These are phyloP conservation scores for Agastache rugosa DNA, from an alignment of 257 asterid genomes.

Conservation along the genomic window DNA sequence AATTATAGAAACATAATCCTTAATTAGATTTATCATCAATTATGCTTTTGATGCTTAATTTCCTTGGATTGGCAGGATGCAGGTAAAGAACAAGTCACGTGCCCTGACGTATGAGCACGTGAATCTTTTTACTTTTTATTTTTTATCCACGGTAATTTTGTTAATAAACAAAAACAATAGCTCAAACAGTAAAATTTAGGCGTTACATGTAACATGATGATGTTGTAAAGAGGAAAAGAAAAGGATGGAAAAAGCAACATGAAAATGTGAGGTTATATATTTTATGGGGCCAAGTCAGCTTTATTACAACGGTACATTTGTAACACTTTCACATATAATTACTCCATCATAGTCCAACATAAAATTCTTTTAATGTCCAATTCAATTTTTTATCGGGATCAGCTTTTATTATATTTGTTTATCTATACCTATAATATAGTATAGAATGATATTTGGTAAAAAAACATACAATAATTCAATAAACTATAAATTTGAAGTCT, in stretches of 20 bases:
- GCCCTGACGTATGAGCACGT: conserved; percentile 41
- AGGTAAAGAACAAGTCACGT: conserved; percentile 32
- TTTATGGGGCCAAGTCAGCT: conserved; percentile 30
- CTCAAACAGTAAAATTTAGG: not conserved
- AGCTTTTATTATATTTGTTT: not conserved
- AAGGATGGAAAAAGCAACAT: not conserved
- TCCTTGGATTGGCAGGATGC: not conserved
- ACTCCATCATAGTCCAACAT: not conserved
- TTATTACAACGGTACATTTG: conserved; percentile 35
- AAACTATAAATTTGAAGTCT: no score
- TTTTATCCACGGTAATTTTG: conserved; percentile 6
- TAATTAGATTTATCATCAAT: not conserved
- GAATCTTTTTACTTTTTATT: not conserved
- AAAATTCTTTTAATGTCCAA: not conserved
- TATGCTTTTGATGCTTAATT: not conserved
- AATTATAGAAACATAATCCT: no score
- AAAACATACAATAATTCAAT: no score
- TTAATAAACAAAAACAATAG: not conserved
- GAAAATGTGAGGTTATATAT: conserved; percentile 9
- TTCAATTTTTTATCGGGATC: not conserved
- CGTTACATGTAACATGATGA: not conserved
- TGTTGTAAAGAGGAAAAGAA: conserved; percentile 28
- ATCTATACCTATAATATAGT: no score
- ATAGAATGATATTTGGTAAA: not conserved
- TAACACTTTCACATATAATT: not conserved